These are phyloP conservation scores for Kazachstania taianensis DNA, from an alignment of 805 yeast species.

Conservation along the genomic window DNA sequence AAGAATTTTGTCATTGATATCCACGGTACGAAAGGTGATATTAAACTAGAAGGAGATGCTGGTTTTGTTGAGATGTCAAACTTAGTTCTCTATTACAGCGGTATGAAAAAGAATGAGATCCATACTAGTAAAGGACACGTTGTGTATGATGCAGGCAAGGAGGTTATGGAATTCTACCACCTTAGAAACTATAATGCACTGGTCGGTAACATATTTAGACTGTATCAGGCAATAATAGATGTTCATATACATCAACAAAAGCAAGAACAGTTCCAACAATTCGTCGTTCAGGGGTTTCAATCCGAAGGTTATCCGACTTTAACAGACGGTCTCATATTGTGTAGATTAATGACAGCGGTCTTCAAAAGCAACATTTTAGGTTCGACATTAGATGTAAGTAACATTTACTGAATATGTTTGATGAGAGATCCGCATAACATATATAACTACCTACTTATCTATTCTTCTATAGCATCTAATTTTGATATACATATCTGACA, in stretches of 20 bases:
- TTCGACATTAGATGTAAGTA: conserved; percentile 7
- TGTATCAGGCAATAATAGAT: conserved; percentile 14
- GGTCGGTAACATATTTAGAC: conserved; percentile 13
- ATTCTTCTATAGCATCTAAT: no score
- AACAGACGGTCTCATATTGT: conserved; percentile 14
- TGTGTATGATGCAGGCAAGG: conserved; percentile 7
- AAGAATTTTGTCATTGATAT: conserved; percentile 17
- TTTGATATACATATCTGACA: conserved; percentile 26
- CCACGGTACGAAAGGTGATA: conserved; percentile 18
- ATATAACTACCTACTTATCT: neutral
- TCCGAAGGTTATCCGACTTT: conserved; percentile 16
- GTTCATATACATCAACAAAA: conserved; percentile 7
- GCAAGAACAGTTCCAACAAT: neutral
- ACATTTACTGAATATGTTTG: conserved; percentile 3
- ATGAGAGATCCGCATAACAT: neutral
- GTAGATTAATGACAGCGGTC: conserved; percentile 11
- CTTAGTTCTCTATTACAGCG: conserved; percentile 16
- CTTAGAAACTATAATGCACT: conserved; percentile 16
- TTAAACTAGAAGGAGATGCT: conserved; percentile 18
- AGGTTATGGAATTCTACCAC: conserved; percentile 17
- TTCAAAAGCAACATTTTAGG: conserved; percentile 9
- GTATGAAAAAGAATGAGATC: conserved; percentile 6
- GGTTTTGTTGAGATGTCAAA: conserved; percentile 18
- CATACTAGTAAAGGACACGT: neutral
- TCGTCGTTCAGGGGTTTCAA: conserved; percentile 10